Percentiles rank a stretch among this genome's conserved stretches.
These are phyloP conservation scores for Pseudocercospora musae DNA, from an alignment of 2,329 filamentous ascomycete genomes.

Conservation along the genomic window DNA sequence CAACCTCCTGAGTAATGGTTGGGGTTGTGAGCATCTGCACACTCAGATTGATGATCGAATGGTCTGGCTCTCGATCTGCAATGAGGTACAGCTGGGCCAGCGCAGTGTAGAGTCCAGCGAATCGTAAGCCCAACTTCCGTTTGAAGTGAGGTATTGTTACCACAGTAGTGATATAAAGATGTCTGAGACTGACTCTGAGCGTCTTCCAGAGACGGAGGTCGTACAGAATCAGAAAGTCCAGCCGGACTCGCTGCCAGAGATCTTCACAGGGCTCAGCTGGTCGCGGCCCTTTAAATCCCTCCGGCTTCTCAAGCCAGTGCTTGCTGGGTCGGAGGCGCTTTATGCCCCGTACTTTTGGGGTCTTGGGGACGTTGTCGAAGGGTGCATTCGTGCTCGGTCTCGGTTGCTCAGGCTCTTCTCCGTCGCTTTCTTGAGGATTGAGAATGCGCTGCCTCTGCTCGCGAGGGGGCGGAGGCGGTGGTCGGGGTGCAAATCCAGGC, in stretches of 20 bases:
- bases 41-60: slow-evolving; percentile 97
- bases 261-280: slow-evolving; percentile 71
- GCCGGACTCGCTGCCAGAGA: slow-evolving; percentile 78
- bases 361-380: slow-evolving; percentile 69
- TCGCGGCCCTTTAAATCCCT: slow-evolving; percentile 51
- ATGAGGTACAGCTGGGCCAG: slow-evolving; percentile 93
- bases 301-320: slow-evolving; percentile 84
- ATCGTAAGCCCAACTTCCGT: slow-evolving; percentile 84
- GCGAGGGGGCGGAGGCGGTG: slow-evolving; percentile 49
- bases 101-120: slow-evolving; percentile 90
- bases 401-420: slow-evolving; percentile 49
- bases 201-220: slow-evolving; percentile 97
- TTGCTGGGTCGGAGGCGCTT: slow-evolving; percentile 62
- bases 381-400: slow-evolving; percentile 23
- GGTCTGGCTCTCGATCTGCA: slow-evolving; percentile 91
- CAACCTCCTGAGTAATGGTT: slow-evolving; percentile 92
- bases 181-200: slow-evolving; percentile 80
- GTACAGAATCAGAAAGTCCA: slow-evolving; percentile 93
- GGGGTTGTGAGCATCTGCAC: slow-evolving; percentile 95
- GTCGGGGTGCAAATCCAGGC: slow-evolving; percentile 69
- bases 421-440: slow-evolving; percentile 34
- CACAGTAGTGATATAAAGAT: slow-evolving; percentile 94
- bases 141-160: slow-evolving; percentile 97
- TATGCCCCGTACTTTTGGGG: slow-evolving; percentile 55
- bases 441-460: slow-evolving; percentile 25